These are phyloP conservation scores for Claviceps monticola DNA, from an alignment of 2,329 filamentous ascomycete genomes.

Conservation along the genomic window DNA sequence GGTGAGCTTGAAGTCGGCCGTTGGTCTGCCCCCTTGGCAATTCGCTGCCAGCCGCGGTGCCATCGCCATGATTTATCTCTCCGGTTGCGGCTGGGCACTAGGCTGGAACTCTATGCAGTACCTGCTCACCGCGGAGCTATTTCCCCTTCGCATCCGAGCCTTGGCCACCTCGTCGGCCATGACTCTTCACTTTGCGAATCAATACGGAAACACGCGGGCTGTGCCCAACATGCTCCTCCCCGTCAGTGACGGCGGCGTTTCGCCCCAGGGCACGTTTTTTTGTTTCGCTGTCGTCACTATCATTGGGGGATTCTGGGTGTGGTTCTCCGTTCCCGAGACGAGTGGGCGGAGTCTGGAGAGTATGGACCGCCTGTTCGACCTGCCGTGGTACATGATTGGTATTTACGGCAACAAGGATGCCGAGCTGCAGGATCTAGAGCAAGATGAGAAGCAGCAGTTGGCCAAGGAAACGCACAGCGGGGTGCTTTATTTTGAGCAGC, in stretches of 20 bases:
- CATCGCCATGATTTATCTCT: conserved; percentile 60
- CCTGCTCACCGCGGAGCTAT: conserved; percentile 63
- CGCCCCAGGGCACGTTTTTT: conserved; percentile 58
- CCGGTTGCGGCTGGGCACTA: conserved; percentile 54
- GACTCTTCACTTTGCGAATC: conserved; percentile 67
- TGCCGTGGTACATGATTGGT: conserved; percentile 66
- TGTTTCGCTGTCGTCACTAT: conserved; percentile 58
- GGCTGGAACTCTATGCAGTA: conserved; percentile 71
- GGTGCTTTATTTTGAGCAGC: conserved; percentile 3
- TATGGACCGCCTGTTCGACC: conserved; percentile 57
- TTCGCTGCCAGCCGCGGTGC: conserved; percentile 49
- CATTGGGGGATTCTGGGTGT: conserved; percentile 56
- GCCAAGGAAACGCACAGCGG: conserved; percentile 18
- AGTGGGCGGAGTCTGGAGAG: conserved; percentile 49
- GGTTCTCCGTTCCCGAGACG: conserved; percentile 60
- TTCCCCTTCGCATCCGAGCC: conserved; percentile 59
- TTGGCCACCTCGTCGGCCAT: conserved; percentile 58
- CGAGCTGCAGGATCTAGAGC: conserved; percentile 28
- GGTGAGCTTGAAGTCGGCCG: conserved; percentile 34
- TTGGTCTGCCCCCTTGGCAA: conserved; percentile 31
- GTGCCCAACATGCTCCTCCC: conserved; percentile 60
- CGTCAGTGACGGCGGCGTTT: conserved; percentile 30
- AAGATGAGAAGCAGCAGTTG: conserved; percentile 29
- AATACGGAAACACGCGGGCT: conserved; percentile 64
- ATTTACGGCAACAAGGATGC: conserved; percentile 38